Percentiles rank a stretch among this genome's conserved stretches.
Conservation (phyloP, 2,329 filamentous ascomycete genomes). For the Hypoxylon sp. region DNA sequence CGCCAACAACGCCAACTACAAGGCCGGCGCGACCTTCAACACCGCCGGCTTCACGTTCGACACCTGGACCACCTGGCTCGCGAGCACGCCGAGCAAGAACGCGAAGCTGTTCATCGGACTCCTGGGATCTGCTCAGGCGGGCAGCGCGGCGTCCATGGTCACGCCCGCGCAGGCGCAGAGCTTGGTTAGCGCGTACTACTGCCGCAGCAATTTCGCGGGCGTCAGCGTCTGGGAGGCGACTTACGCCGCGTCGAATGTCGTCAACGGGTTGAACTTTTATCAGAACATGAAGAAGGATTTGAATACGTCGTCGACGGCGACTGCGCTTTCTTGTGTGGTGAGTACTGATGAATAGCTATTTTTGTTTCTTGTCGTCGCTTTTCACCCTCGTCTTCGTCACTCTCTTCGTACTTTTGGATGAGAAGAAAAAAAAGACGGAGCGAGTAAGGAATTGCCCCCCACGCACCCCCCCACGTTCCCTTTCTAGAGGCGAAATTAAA, state of each 20-base stretch:
- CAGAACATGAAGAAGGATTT: slow-evolving; percentile 50
- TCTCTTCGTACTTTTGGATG: too few species aligned
- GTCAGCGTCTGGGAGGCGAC: slow-evolving; percentile 58
- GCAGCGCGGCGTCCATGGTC: slow-evolving; percentile 49
- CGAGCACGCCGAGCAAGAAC: slow-evolving; percentile 48
- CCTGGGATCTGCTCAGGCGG: slow-evolving; percentile 46
- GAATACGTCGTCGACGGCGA: slow-evolving; percentile 22
- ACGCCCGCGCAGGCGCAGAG: slow-evolving; percentile 47
- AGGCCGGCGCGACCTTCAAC: slow-evolving; percentile 35
- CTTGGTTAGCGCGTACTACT: slow-evolving; percentile 52
- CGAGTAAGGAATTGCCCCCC: too few species aligned
- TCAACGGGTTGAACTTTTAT: slow-evolving; percentile 50
- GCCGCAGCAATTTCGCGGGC: slow-evolving; percentile 54
- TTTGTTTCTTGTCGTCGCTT: background rate
- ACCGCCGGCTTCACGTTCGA: slow-evolving; percentile 54
- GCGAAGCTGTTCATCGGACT: slow-evolving; percentile 57
- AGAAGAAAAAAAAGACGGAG: too few species aligned
- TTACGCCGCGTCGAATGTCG: slow-evolving; percentile 45
- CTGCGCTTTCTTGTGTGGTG: slow-evolving; percentile 29
- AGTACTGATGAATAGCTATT: background rate
- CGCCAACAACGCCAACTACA: slow-evolving; percentile 45
- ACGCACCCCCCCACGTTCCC: too few species aligned
- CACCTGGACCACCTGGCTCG: slow-evolving; percentile 51
- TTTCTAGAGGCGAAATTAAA: too few species aligned
- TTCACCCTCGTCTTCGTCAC: too few species aligned